These are phyloP conservation scores for Peniophora sp. DNA, from an alignment of 1,284 basidiomycete genomes.

Conservation along the genomic window DNA sequence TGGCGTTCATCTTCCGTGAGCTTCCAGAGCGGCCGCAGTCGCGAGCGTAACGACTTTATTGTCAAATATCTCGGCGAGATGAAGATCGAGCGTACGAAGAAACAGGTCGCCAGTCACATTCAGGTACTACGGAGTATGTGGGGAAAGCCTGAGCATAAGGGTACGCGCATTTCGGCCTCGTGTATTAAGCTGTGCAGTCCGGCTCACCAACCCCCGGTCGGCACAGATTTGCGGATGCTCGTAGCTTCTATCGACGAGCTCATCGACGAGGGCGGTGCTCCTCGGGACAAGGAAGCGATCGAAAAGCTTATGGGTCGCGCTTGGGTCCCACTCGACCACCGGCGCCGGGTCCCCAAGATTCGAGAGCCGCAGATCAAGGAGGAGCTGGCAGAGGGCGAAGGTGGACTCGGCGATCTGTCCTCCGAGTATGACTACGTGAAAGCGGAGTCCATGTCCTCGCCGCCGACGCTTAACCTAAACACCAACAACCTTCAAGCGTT, in stretches of 20 bases:
- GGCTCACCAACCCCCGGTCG: constrained; percentile 10
- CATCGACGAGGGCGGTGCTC: constrained; percentile 40
- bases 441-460: not conserved
- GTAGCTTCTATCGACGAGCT: constrained; percentile 71
- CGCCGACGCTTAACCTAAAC: too few relatives aligned
- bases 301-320: too few relatives aligned
- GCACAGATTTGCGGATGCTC: constrained; percentile 25
- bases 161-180: constrained; percentile 26
- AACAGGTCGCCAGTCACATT: constrained; percentile 78
- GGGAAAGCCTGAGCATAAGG: constrained; percentile 57
- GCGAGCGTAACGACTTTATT: constrained; percentile 77
- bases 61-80: constrained; percentile 65
- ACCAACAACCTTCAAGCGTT: constrained; percentile 2
- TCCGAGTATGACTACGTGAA: not conserved
- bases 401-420: constrained; percentile 3
- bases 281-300: constrained; percentile 12
- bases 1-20: constrained; percentile 74
- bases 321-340: too few relatives aligned
- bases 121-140: constrained; percentile 80
- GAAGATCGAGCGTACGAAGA: constrained; percentile 66
- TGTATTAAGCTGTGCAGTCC: constrained; percentile 1
- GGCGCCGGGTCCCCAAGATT: too few relatives aligned
- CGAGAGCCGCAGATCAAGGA: constrained; percentile 8
- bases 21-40: constrained; percentile 65
- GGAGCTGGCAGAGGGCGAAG: constrained; percentile 7